Base-by-base conservation (phyloP, 2,329 filamentous ascomycete species). In the Tolypocladium tundrense region DNA sequence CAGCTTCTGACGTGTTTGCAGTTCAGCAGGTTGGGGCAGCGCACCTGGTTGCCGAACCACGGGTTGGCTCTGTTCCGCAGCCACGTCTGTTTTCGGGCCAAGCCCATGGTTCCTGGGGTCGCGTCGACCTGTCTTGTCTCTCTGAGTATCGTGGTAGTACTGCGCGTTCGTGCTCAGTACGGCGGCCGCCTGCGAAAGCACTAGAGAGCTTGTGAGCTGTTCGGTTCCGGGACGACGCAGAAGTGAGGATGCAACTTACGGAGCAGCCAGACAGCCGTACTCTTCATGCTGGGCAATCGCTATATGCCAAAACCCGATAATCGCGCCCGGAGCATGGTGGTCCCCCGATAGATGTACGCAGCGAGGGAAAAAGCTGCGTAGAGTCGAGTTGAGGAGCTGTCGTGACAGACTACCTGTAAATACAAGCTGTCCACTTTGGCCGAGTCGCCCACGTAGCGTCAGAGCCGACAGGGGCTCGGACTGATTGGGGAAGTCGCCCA, bases 161-260 rank as follows among this genome's bases (percentile, higher is more conserved):
- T 77, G 74, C 48, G 70, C 69, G 58, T 76, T 71, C 41, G 73
- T 73, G 61, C 66, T 65, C 58, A 73, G 61, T 59, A 74, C 70
- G 55, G 68, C 66, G 55, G 69, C 66, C 53, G 68, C 71, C 76
- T 79, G 77, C 75, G 74, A 71, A 56, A 79, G 77, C 74, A 79
- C 77, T 79, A 63, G 31, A 60, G 52, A 10, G 59, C 40, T 56
- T 53, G 63, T 71, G 57, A 69, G 67, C 60, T 63, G 60, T 60
- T 60, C 61, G 50, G 41, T 52, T 53, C 50, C 45, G 57, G 51
- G 53, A 57, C 24, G 35, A 56, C 45, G 27, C 42, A 60, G 59
- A 51, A 10, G 33, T 40, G 53, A 61, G 48, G 41, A 42, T 55
- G 53, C 21, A 14, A 68, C 75, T 70, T 72, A 79, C 77, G 70